Base-by-base conservation (phyloP, 164 flowering plant species). In the Warburgia ugandensis region DNA sequence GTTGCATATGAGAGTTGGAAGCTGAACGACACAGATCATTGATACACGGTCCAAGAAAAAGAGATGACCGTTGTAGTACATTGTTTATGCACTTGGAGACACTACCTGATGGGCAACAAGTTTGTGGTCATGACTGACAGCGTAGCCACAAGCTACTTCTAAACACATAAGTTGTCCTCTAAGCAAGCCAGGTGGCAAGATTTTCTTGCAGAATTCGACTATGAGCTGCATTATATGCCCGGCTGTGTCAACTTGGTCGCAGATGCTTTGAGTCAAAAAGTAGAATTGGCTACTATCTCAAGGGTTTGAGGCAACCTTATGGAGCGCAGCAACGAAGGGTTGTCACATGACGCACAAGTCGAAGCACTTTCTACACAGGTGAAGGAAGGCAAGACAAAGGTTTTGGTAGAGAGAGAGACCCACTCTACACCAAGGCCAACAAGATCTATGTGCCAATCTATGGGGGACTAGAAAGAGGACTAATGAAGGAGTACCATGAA, bases 141-240 rank as follows among this genome's bases (percentile, higher is more conserved):
- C 16, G 27, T 55, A 12, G 41, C 59, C 8, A 44, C 39, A 4
- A 54, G 48, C 20, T 54, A 54, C 47, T 29, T 54, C 22, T 22
- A 41, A 21, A 10, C 29, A 2, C 49, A 43, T 14, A 42, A 54
- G 39, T 5, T 22, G 17, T 30, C 13, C 10, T 12, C 36, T 4
- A 52, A 52, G 33, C 36, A 39, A 40, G 56, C 47, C 4, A 7
- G 11, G 5, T 39, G 47, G 56, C 16, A 25, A 21, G 31, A 50
- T 10, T 36, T 50, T 29, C 41, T 50, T 4, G 20, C 37, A 12
- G 46, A 40, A 26, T 40, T 22, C 25, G 30, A 35, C 30, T n/a
- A 16, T 5, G 43, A 2, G 1, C 1, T 8, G 14, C 29, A 32
- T 33, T 35, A 56, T 26, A 33, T 45, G 27, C 35, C 17, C 9